Evolutionary conservation across 768 basidiomycete species (phyloP).

Genomic region (Phanerodontia chrysosporium): DNA sequence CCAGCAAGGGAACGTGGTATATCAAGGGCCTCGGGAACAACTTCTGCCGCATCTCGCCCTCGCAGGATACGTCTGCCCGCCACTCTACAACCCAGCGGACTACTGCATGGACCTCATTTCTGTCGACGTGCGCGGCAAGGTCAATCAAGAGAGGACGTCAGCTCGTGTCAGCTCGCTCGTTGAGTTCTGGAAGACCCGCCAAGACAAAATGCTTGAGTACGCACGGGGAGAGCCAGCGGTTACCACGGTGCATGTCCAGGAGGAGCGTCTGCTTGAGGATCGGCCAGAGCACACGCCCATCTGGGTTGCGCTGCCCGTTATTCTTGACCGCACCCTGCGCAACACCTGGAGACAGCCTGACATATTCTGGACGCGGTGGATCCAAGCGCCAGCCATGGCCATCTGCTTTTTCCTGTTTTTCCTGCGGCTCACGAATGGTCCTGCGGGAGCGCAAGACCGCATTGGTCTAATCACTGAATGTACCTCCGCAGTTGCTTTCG

Average conservation of each 20-base stretch:
- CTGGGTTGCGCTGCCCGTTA: conserved; percentile 32
- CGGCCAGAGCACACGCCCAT: conserved; percentile 27
- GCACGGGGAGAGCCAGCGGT: background rate
- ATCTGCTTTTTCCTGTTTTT: conserved; percentile 33
- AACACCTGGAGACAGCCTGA: conserved; percentile 38
- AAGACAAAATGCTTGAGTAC: conserved; percentile 4
- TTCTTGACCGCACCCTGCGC: conserved; percentile 32
- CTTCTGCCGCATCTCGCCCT: conserved; percentile 30
- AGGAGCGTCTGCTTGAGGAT: conserved; percentile 1
- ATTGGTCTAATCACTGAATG: conserved; percentile 31
- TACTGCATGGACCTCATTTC: conserved; percentile 34
- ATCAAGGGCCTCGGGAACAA: conserved; percentile 23
- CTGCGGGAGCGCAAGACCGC: conserved; percentile 35
- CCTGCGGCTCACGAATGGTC: conserved; percentile 31
- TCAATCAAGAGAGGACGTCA: conserved; percentile 7
- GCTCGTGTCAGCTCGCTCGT: conserved; percentile 9
- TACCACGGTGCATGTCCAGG: conserved; percentile 7
- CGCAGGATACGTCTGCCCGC: conserved; percentile 32
- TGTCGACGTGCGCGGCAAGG: conserved; percentile 10
- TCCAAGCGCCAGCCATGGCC: conserved; percentile 17
- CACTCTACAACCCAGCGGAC: conserved; percentile 36
- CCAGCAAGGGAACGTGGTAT: conserved; percentile 18
- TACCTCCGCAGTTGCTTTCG: conserved; percentile 30
- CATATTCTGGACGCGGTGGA: conserved; percentile 16
- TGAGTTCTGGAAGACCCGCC: conserved; percentile 2